phyloP scores from a whole-genome alignment of 2,329 filamentous ascomycete genomes.

The Calcarisporium arbuscula region DNA sequence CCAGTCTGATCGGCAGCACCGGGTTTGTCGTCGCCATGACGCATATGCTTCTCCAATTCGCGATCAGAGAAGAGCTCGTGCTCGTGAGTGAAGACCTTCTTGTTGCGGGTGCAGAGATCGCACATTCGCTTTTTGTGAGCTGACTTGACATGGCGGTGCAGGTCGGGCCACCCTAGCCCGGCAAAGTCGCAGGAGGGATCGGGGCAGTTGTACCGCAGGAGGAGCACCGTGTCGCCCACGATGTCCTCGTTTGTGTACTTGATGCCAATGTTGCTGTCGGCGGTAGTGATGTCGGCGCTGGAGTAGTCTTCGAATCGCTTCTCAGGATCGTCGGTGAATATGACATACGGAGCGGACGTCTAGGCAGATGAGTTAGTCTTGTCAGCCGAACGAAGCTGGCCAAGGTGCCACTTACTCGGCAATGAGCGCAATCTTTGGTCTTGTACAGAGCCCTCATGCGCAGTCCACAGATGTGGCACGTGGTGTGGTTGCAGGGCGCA shows the following conservation, averaged over 20 bases:
- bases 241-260: slow-evolving; percentile 85
- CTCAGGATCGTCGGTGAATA: slow-evolving; percentile 80
- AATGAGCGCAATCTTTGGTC: slow-evolving; percentile 94
- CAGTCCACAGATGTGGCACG: slow-evolving; percentile 92
- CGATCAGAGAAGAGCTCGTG: slow-evolving; percentile 82
- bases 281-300: slow-evolving; percentile 64
- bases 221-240: slow-evolving; percentile 79
- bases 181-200: slow-evolving; percentile 74
- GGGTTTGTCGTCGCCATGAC: slow-evolving; percentile 81
- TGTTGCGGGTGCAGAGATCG: slow-evolving; percentile 84
- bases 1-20: slow-evolving; percentile 88
- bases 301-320: slow-evolving; percentile 85
- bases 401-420: slow-evolving; percentile 58
- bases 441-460: slow-evolving; percentile 92
- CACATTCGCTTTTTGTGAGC: slow-evolving; percentile 85
- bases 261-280: slow-evolving; percentile 83
- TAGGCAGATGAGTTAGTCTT: slow-evolving; percentile 17
- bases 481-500: slow-evolving; percentile 90
- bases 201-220: slow-evolving; percentile 92
- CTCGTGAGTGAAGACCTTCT: slow-evolving; percentile 98
- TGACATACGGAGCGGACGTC: slow-evolving; percentile 71
- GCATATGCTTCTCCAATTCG: slow-evolving; percentile 82
- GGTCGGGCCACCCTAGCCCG: slow-evolving; percentile 57
- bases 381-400: slow-evolving; percentile 12
- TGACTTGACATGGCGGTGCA: slow-evolving; percentile 70